A percentile compares a stretch with the other conserved stretches of the same genome.
These are phyloP conservation scores for Spathaspora passalidarum DNA, from an alignment of 805 yeast species.

Conservation along the genomic window DNA sequence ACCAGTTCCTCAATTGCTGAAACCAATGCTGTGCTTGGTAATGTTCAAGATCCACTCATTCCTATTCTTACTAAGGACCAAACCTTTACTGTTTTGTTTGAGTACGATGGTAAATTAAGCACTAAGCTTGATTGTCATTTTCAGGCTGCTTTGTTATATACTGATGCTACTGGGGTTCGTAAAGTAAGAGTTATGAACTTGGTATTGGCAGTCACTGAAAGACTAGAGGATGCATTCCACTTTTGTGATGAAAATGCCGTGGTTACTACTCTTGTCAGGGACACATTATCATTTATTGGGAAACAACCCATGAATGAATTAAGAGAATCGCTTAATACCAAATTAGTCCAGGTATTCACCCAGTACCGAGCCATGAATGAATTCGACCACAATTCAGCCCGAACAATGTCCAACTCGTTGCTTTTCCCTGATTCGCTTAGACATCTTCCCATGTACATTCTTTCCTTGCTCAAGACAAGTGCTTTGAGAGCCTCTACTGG, in stretches of 20 bases:
- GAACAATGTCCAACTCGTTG: constrained; percentile 51
- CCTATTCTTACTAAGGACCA: constrained; percentile 64
- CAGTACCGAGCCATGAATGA: constrained; percentile 51
- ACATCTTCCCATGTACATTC: constrained; percentile 62
- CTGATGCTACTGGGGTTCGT: constrained; percentile 71
- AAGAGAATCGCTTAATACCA: constrained; percentile 36
- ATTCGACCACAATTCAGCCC: constrained; percentile 31
- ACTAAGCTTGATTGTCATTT: constrained; percentile 78
- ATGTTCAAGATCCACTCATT: constrained; percentile 61
- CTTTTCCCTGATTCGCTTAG: constrained; percentile 79
- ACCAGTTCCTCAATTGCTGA: constrained; percentile 28
- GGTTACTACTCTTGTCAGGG: constrained; percentile 37
- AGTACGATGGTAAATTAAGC: constrained; percentile 72
- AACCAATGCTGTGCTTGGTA: constrained; percentile 17
- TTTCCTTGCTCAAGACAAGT: constrained; percentile 67
- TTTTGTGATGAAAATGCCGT: constrained; percentile 67
- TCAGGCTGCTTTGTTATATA: constrained; percentile 86
- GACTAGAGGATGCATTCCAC: constrained; percentile 68
- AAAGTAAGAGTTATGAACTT: constrained; percentile 85
- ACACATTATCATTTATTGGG: constrained; percentile 39
- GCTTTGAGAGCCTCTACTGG: constrained; percentile 53
- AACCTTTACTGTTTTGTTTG: constrained; percentile 66
- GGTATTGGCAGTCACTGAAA: constrained; percentile 76
- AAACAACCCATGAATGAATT: constrained; percentile 36
- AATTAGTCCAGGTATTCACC: constrained; percentile 44